Base-by-base conservation (phyloP, 2,329 filamentous ascomycete species). In the Paraphaeosphaeria sporulosa region DNA sequence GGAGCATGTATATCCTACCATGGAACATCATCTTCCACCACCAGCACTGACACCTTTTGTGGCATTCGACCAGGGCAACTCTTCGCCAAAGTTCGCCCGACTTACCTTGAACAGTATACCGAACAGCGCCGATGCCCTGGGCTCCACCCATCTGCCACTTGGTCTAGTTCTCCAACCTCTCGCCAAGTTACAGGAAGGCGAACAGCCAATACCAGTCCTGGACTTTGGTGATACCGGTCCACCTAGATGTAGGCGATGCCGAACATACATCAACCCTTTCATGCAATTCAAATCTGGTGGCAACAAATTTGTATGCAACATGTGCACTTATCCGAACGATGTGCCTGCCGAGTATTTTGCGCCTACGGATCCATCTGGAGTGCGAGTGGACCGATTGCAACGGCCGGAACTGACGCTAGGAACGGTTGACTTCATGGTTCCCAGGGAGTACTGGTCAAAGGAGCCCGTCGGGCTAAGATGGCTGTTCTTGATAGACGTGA, bases 371-470 rank as follows among this genome's bases (percentile, higher is more conserved):
- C 92, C 92, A 4, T 89, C 92, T 58, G 95, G 95, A 19, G 87
- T 93, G 44, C 89, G 95, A 59, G 88, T 96, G 52, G 95, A 99
- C 78, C 88, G 95, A 51, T 87, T 94, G 73, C 91, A 96, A 75
- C 86, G 95, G 55, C 94, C 94, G 0, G 95, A 99, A 80, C 84
- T 99, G 70, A 92, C 90, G 71, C 87, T 92, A 58, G 95, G 95
- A 40, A 98, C 95, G 0, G 94, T 98, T 48, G 95, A 99, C 75
- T 99, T 96, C 75, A 85, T 95, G 61, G 96, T 99, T 15, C 95
- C 95, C 17, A 98, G 97, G 81, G 95, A 99, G 80, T 99, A 99
- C 80, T 99, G 94, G 92, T 94, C 93, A 25, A 95, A 94, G 77
- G 90, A 96, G 75, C 95, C 95, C 0, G 91, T 95, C 15, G 93